A percentile compares a stretch with the other conserved stretches of the same genome.
phyloP scores from a whole-genome alignment of 352 stramenopile genomes.

The Hyaloperonospora arabidopsidis region DNA sequence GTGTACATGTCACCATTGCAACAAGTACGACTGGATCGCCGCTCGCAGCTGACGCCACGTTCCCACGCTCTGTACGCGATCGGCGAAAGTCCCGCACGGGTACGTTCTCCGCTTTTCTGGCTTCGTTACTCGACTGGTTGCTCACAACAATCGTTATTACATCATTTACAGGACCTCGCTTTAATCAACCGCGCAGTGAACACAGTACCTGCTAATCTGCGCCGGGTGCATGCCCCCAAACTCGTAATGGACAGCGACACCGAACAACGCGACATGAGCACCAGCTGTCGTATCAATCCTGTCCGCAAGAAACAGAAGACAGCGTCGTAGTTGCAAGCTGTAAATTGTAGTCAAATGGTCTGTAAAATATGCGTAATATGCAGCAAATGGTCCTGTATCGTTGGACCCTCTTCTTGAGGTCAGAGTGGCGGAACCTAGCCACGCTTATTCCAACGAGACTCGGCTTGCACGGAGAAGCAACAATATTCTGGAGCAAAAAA shows the following conservation, averaged over 20 bases:
- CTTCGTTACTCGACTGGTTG: background rate
- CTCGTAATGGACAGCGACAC: slow-evolving; percentile 28
- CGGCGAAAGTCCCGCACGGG: slow-evolving; percentile 73
- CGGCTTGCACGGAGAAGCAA: background rate
- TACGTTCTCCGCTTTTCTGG: slow-evolving; percentile 26
- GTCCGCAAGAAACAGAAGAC: slow-evolving; percentile 30
- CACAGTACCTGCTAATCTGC: slow-evolving; percentile 17
- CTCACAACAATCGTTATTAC: slow-evolving; percentile 3
- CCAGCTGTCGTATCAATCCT: slow-evolving; percentile 6
- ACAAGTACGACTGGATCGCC: slow-evolving; percentile 62
- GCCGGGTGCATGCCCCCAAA: slow-evolving; percentile 13
- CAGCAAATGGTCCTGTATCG: background rate
- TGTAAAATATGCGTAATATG: slow-evolving; percentile 29
- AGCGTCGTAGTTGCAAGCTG: slow-evolving; percentile 7
- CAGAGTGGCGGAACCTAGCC: too few relatives aligned
- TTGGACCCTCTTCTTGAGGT: too few relatives aligned
- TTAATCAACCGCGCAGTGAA: slow-evolving; percentile 78
- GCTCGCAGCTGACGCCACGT: slow-evolving; percentile 60
- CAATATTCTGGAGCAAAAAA: slow-evolving; percentile 19
- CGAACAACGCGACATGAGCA: slow-evolving; percentile 19
- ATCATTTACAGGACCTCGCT: slow-evolving; percentile 41
- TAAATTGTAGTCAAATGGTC: slow-evolving; percentile 10
- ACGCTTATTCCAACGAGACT: background rate
- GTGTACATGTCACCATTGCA: slow-evolving; percentile 83
- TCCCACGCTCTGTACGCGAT: slow-evolving; percentile 82